phyloP scores from a whole-genome alignment of 2,329 filamentous ascomycete species.

The Claviceps pusilla region DNA sequence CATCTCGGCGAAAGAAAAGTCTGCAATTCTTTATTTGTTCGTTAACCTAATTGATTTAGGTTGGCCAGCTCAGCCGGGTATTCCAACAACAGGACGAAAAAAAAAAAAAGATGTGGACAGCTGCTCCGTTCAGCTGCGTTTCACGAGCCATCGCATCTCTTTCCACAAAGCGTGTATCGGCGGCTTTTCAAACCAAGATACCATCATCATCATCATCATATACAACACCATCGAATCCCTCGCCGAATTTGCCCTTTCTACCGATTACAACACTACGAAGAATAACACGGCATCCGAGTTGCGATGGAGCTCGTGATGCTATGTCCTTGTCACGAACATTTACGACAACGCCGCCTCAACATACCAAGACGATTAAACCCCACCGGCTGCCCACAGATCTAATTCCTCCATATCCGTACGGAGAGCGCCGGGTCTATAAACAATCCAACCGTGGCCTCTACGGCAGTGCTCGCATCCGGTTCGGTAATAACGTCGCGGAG shows the following conservation, averaged over 20 bases:
- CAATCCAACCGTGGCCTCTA: constrained; percentile 66
- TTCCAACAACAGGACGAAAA: not conserved
- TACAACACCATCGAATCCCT: not conserved
- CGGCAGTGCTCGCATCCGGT: constrained; percentile 54
- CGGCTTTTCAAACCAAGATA: constrained; percentile 2
- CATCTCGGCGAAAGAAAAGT: not conserved
- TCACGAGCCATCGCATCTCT: constrained; percentile 8
- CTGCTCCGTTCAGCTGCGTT: constrained; percentile 5
- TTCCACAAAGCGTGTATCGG: constrained; percentile 4
- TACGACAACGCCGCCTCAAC: constrained; percentile 20
- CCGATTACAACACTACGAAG: not conserved
- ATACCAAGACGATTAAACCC: constrained; percentile 26
- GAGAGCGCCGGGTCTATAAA: constrained; percentile 56
- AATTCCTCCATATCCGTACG: constrained; percentile 60
- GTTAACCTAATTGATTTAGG: not conserved
- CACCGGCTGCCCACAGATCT: constrained; percentile 31
- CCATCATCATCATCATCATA: not conserved
- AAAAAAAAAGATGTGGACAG: not conserved
- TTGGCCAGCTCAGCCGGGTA: not conserved
- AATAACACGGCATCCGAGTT: not conserved
- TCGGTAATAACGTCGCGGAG: constrained; percentile 65
- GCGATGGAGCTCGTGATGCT: not conserved
- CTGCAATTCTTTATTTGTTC: not conserved
- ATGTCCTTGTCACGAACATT: constrained; percentile 14
- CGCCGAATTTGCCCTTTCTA: not conserved